Conservation (phyloP, 2,329 filamentous ascomycete genomes). For the Aspergillus neoniger region DNA sequence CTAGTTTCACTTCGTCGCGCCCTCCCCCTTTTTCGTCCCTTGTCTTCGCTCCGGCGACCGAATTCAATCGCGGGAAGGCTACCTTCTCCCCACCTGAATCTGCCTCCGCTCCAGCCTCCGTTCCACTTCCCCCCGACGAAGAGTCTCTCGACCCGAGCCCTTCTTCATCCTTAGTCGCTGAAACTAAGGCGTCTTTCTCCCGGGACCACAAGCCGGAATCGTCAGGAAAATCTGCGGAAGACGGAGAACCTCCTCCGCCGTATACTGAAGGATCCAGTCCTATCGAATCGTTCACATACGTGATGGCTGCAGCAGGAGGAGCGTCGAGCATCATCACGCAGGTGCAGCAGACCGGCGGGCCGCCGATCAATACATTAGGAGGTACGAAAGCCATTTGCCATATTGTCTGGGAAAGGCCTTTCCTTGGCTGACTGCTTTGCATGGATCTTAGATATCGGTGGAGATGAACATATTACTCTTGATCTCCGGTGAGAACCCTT, state of each 20-base stretch:
- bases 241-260: slow-evolving; percentile 90
- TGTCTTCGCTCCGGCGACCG: slow-evolving; percentile 54
- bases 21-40: slow-evolving; percentile 67
- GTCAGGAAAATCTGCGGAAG: slow-evolving; percentile 70
- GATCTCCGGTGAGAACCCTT: slow-evolving; percentile 75
- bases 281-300: slow-evolving; percentile 87
- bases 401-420: not conserved
- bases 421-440: slow-evolving; percentile 19
- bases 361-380: slow-evolving; percentile 85
- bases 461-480: slow-evolving; percentile 92
- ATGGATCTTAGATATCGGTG: slow-evolving; percentile 65
- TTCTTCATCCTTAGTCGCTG: slow-evolving; percentile 59
- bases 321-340: slow-evolving; percentile 99
- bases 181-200: slow-evolving; percentile 84
- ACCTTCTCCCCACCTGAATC: slow-evolving; percentile 52
- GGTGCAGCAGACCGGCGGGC: slow-evolving; percentile 85
- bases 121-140: slow-evolving; percentile 54
- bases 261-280: slow-evolving; percentile 94
- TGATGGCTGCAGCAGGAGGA: slow-evolving; percentile 97
- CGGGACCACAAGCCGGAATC: slow-evolving; percentile 75
- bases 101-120: slow-evolving; percentile 52
- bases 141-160: slow-evolving; percentile 49
- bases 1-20: slow-evolving; percentile 54
- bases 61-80: slow-evolving; percentile 42
- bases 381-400: slow-evolving; percentile 54